Percentiles rank a stretch among this genome's conserved stretches.
Conservation (phyloP, 805 yeast species). For the Priceomyces castillae region DNA sequence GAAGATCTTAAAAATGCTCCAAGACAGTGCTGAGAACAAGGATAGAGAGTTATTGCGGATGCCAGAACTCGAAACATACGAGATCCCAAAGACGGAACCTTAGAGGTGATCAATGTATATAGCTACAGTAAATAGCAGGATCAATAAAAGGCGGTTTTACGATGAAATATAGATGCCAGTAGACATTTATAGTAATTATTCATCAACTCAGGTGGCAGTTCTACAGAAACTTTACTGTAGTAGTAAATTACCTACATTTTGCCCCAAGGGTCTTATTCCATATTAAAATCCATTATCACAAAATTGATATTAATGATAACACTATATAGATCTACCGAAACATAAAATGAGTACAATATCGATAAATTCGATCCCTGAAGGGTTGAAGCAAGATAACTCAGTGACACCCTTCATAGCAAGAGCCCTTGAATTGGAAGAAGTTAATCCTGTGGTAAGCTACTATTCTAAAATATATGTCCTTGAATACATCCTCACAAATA, state of each 20-base stretch:
- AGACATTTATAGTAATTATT: no score
- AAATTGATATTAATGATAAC: background rate
- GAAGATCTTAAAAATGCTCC: constrained; percentile 59
- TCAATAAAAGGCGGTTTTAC: background rate
- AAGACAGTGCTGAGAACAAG: constrained; percentile 70
- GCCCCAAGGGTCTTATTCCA: no score
- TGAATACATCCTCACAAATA: constrained; percentile 61
- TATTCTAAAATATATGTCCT: constrained; percentile 68
- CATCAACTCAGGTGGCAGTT: no score
- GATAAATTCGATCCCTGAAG: constrained; percentile 21
- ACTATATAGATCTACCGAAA: background rate
- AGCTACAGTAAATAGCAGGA: background rate
- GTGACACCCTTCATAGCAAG: constrained; percentile 51
- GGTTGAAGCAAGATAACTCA: constrained; percentile 26
- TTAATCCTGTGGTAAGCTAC: constrained; percentile 69
- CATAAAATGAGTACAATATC: constrained; percentile 3
- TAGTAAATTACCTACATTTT: no score
- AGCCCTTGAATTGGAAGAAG: constrained; percentile 52
- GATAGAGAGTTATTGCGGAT: constrained; percentile 75
- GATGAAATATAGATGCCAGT: no score
- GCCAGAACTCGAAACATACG: constrained; percentile 51
- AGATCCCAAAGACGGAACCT: background rate
- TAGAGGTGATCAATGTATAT: background rate
- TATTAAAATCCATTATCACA: no score
- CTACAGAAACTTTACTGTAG: no score